A percentile compares a stretch with the other conserved stretches of the same genome.
phyloP scores from a whole-genome alignment of 257 asterid species.

The Solanum clarkiae region DNA sequence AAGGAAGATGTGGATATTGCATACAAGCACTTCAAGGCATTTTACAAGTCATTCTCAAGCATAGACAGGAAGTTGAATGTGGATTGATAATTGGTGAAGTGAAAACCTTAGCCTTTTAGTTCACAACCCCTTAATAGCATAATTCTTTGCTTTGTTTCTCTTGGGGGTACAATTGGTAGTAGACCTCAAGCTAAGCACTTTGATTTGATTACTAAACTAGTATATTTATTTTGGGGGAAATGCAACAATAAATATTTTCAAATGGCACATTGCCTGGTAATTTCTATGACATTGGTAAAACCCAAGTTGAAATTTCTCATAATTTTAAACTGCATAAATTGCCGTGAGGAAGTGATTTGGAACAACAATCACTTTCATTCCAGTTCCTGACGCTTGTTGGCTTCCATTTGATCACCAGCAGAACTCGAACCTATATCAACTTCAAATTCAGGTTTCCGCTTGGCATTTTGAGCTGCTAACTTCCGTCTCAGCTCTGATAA shows the following conservation, averaged over 20 bases:
- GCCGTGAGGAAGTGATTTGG: background rate
- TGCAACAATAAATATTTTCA: background rate
- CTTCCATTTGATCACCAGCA: conserved; percentile 2
- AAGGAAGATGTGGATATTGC: conserved; percentile 86
- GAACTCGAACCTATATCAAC: conserved; percentile 11
- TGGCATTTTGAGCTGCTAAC: conserved; percentile 13
- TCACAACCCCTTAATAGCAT: background rate
- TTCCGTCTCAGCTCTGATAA: conserved; percentile 28
- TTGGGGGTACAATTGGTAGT: background rate
- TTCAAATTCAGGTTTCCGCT: background rate
- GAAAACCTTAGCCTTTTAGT: background rate
- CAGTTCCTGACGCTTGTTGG: conserved; percentile 2
- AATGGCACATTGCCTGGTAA: background rate
- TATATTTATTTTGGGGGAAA: background rate
- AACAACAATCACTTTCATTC: conserved; percentile 2
- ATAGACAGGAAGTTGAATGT: conserved; percentile 62
- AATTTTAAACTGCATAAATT: background rate
- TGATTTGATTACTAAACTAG: background rate
- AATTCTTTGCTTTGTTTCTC: background rate
- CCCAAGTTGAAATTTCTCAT: background rate
- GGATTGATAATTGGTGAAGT: conserved; percentile 18
- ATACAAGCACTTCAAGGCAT: conserved; percentile 91
- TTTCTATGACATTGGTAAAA: background rate
- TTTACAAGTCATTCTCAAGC: conserved; percentile 62
- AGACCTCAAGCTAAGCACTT: background rate